Conservation (phyloP, 2,329 filamentous ascomycete genomes). For the Fusarium clavum region DNA sequence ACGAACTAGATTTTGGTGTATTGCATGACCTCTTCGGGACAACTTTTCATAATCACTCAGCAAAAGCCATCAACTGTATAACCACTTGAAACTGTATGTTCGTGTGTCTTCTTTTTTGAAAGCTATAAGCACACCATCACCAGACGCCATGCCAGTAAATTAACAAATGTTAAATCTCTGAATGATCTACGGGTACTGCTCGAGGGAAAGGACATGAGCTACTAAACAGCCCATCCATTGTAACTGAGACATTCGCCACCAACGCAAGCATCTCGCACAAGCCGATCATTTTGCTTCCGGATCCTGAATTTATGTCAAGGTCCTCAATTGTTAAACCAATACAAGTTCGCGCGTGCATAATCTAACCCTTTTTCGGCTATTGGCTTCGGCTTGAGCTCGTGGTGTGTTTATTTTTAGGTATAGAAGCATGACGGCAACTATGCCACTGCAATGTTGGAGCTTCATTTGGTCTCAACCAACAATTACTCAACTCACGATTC, state of each 20-base stretch:
- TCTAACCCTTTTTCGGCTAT: not conserved
- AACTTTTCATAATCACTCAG: not conserved
- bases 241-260: not conserved
- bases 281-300: not conserved
- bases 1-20: not conserved
- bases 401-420: not conserved
- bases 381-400: not conserved
- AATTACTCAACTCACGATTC: too few relatives aligned
- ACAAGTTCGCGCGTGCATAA: not conserved
- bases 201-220: too few relatives aligned
- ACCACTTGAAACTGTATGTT: not conserved
- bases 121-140: not conserved
- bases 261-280: not conserved
- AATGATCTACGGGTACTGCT: not conserved
- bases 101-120: not conserved
- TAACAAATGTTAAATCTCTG: not conserved
- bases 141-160: not conserved
- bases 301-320: not conserved
- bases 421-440: not conserved
- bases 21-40: not conserved
- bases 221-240: not conserved
- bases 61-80: not conserved
- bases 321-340: not conserved
- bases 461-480: not conserved
- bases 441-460: not conserved